Evolutionary conservation across 2,329 filamentous ascomycete species (phyloP).

Genomic region (Balansia obtecta): DNA sequence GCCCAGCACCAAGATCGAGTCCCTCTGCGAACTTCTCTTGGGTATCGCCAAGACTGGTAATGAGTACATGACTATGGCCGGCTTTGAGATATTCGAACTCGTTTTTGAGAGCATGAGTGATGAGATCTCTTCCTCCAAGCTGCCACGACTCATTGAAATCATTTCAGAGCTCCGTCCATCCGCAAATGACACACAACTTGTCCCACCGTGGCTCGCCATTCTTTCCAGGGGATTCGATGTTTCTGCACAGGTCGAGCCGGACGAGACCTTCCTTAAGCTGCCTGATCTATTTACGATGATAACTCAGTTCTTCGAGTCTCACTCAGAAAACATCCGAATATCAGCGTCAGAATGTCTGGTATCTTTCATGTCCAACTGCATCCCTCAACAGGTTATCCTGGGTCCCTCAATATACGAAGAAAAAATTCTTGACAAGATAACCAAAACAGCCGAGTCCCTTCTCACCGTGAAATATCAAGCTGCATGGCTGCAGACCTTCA

Average conservation of each 20-base stretch:
- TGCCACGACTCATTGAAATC: conserved; percentile 79
- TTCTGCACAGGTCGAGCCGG: conserved; percentile 72
- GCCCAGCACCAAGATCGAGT: conserved; percentile 93
- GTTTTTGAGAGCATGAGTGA: conserved; percentile 88
- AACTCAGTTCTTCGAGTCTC: conserved; percentile 68
- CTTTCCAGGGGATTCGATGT: conserved; percentile 91
- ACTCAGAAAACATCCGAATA: conserved; percentile 84
- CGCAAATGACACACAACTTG: conserved; percentile 83
- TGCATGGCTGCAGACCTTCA: conserved; percentile 92
- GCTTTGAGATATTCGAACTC: conserved; percentile 94
- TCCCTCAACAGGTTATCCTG: conserved; percentile 70
- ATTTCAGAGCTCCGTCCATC: conserved; percentile 86
- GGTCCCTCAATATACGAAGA: conserved; percentile 90
- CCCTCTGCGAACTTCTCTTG: conserved; percentile 77
- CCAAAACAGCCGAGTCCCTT: conserved; percentile 58
- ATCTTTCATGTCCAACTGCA: conserved; percentile 82
- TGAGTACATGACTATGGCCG: conserved; percentile 90
- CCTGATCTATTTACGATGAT: conserved; percentile 76
- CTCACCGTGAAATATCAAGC: conserved; percentile 85
- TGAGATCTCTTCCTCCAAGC: conserved; percentile 76
- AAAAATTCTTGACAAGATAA: conserved; percentile 73
- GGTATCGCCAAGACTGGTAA: conserved; percentile 82
- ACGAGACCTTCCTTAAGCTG: conserved; percentile 84
- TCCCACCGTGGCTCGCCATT: conserved; percentile 94
- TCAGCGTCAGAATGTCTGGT: conserved; percentile 92